phyloP scores from a whole-genome alignment of 495 filamentous ascomycete genomes.

The Penicillium malachiteum region DNA sequence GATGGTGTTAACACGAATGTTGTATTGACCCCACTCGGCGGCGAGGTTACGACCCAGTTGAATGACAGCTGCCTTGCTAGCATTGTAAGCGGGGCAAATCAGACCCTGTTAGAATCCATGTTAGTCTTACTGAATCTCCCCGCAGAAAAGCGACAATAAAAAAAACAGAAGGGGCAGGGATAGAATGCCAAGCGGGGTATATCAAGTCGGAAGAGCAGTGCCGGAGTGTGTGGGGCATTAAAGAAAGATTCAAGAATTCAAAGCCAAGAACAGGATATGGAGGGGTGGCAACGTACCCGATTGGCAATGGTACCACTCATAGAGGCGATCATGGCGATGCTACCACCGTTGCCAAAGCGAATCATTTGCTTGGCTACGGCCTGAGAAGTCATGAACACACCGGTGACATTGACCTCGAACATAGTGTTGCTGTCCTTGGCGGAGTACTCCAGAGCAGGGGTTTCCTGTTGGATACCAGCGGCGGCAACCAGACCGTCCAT shows the following conservation, averaged over 20 bases:
- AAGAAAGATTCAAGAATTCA: background rate
- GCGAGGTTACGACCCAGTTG: slow-evolving; percentile 87
- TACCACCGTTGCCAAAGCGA: slow-evolving; percentile 66
- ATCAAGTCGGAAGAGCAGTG: background rate
- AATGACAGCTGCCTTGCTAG: slow-evolving; percentile 83
- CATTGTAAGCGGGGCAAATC: slow-evolving; percentile 82
- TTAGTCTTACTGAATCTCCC: too few species aligned
- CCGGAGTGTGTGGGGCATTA: background rate
- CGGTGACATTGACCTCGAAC: slow-evolving; percentile 75
- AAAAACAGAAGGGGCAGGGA: background rate
- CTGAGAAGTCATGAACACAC: slow-evolving; percentile 72
- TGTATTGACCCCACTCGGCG: slow-evolving; percentile 78
- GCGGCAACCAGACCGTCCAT: slow-evolving; percentile 77
- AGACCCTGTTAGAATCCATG: slow-evolving; percentile 48
- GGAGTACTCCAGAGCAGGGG: slow-evolving; percentile 66
- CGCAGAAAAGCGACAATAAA: background rate
- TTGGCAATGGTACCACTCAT: slow-evolving; percentile 76
- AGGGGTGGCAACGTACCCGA: slow-evolving; percentile 38
- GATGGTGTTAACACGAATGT: slow-evolving; percentile 93
- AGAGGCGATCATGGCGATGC: slow-evolving; percentile 69
- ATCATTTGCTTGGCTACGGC: slow-evolving; percentile 75
- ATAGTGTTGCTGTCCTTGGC: slow-evolving; percentile 66
- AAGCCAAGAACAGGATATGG: background rate
- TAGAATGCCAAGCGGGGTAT: background rate
- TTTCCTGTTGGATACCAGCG: slow-evolving; percentile 71